Percentiles rank a stretch among this genome's conserved stretches.
phyloP scores from a whole-genome alignment of 2,329 filamentous ascomycete species.

The Ophiostoma himal-ulmi region DNA sequence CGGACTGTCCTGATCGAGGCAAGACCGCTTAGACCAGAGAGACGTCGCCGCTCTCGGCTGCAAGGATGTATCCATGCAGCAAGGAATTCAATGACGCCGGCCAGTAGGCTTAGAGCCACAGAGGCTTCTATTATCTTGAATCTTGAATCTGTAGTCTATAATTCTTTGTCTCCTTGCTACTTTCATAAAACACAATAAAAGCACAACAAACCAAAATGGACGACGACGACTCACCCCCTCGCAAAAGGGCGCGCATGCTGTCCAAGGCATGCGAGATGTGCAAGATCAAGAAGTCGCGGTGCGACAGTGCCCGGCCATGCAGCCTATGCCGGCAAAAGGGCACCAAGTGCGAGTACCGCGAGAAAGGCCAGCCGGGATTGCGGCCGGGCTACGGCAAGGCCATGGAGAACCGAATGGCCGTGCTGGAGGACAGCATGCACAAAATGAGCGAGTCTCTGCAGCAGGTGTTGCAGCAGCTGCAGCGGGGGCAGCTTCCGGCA shows the following conservation, averaged over 20 bases:
- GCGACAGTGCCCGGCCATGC: conserved; percentile 24
- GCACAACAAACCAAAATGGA: not conserved
- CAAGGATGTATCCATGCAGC: not conserved
- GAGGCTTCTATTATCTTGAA: not conserved
- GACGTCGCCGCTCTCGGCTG: not conserved
- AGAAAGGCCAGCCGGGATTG: conserved; percentile 23
- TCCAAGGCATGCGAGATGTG: conserved; percentile 22
- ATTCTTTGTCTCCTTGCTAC: not conserved
- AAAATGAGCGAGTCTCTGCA: conserved; percentile 20
- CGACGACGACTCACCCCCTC: not conserved
- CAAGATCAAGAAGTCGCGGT: conserved; percentile 24
- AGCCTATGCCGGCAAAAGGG: conserved; percentile 21
- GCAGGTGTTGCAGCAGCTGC: conserved; percentile 17
- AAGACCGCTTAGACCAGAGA: not conserved
- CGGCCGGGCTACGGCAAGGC: conserved; percentile 24
- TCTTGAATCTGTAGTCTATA: not conserved
- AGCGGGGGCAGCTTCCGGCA: not conserved
- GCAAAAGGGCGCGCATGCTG: conserved; percentile 15
- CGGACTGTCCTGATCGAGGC: conserved; percentile 5
- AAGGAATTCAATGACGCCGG: not conserved
- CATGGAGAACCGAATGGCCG: conserved; percentile 21
- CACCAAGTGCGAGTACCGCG: conserved; percentile 20
- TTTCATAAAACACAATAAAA: not conserved
- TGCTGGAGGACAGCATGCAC: conserved; percentile 21
- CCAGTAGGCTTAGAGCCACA: not conserved